A percentile compares a stretch with the other conserved stretches of the same genome.
Evolutionary conservation across 2,329 filamentous ascomycete genomes (phyloP).

Genomic region (Rutstroemia sp.): DNA sequence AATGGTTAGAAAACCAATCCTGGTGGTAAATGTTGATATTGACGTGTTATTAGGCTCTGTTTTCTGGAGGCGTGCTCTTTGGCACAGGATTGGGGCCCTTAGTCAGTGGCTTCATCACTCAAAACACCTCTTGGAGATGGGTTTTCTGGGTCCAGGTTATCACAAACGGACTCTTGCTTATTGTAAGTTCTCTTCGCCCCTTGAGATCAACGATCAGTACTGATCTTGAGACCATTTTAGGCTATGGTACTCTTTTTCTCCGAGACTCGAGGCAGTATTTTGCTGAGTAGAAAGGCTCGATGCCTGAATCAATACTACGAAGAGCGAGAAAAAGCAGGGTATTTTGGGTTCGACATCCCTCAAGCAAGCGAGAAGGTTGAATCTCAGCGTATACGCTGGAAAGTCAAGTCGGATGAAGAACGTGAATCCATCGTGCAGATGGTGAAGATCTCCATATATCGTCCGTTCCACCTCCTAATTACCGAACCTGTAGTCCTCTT

Average conservation of each 20-base stretch:
- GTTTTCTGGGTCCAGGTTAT: slow-evolving; percentile 84
- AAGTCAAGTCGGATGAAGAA: slow-evolving; percentile 71
- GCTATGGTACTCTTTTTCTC: slow-evolving; percentile 64
- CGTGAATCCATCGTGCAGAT: slow-evolving; percentile 59
- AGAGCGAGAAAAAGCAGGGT: slow-evolving; percentile 49
- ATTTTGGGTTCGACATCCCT: slow-evolving; percentile 44
- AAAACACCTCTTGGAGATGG: slow-evolving; percentile 71
- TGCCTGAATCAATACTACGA: slow-evolving; percentile 75
- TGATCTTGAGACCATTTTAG: not conserved
- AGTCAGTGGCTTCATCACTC: slow-evolving; percentile 60
- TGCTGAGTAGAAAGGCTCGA: slow-evolving; percentile 68
- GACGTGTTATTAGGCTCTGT: slow-evolving; percentile 42
- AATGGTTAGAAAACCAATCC: slow-evolving; percentile 47
- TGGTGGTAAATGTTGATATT: not conserved
- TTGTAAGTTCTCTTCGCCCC: slow-evolving; percentile 20
- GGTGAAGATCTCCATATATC: slow-evolving; percentile 65
- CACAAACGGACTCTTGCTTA: slow-evolving; percentile 53
- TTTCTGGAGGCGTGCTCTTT: slow-evolving; percentile 69
- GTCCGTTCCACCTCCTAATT: slow-evolving; percentile 70
- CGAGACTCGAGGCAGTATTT: slow-evolving; percentile 74
- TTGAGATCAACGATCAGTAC: not conserved
- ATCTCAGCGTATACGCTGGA: slow-evolving; percentile 63
- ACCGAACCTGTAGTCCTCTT: slow-evolving; percentile 76
- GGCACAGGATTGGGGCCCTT: slow-evolving; percentile 77
- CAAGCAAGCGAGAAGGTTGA: slow-evolving; percentile 21